Evolutionary conservation across 208 protist species (phyloP).

Genomic region (Leishmania turanica): DNA sequence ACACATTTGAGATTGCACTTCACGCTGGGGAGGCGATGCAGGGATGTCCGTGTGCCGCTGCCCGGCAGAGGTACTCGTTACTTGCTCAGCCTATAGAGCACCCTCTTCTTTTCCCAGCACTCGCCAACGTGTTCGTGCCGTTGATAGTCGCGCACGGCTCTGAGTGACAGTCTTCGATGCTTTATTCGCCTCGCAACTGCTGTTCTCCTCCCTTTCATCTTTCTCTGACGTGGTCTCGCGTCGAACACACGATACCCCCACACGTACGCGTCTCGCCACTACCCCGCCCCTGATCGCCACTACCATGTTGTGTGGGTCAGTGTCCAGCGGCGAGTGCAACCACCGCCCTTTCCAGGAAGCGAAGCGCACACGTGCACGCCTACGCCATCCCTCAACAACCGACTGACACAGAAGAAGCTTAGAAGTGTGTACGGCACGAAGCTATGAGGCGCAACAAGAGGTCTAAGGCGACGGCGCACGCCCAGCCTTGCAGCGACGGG

Average conservation of each 20-base stretch:
- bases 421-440: no score
- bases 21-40: background rate
- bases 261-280: background rate
- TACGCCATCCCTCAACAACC: background rate
- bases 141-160: background rate
- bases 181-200: background rate
- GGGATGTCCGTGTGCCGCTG: background rate
- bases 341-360: background rate
- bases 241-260: background rate
- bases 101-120: background rate
- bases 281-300: background rate
- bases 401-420: background rate
- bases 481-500: constrained; percentile 27
- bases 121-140: background rate
- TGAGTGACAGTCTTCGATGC: background rate
- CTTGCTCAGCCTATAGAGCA: background rate
- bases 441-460: constrained; percentile 70
- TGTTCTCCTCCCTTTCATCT: background rate
- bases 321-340: background rate
- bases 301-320: background rate
- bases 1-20: background rate
- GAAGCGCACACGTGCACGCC: background rate
- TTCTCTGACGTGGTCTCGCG: background rate
- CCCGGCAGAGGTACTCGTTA: background rate
- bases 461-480: constrained; percentile 34